phyloP scores from a whole-genome alignment of 1,139 yeast genomes.

The Pneumocystis carinii region DNA sequence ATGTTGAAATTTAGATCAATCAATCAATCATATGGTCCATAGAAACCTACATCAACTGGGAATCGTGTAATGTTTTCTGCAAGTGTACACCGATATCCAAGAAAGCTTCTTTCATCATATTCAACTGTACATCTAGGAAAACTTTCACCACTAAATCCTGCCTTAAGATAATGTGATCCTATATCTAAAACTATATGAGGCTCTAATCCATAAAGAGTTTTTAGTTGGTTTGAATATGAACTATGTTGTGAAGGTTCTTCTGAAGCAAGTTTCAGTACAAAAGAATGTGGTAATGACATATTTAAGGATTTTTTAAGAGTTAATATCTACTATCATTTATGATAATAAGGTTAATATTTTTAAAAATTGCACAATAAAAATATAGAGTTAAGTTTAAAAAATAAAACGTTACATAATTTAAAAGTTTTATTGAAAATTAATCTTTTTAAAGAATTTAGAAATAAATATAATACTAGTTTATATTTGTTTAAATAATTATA shows the following conservation, averaged over 20 bases:
- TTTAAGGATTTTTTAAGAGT: neutral
- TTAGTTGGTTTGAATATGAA: neutral
- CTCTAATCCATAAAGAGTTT: constrained; percentile 1
- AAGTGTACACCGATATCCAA: neutral
- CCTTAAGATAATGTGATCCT: constrained; percentile 3
- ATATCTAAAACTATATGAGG: constrained; percentile 7
- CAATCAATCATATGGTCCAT: neutral
- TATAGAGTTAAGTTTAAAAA: neutral
- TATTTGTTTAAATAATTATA: neutral
- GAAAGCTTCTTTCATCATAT: neutral
- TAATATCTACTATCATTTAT: neutral
- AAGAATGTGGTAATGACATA: neutral
- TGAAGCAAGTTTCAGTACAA: neutral
- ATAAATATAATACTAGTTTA: neutral
- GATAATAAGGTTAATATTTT: neutral
- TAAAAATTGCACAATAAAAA: neutral
- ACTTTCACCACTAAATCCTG: constrained; percentile 8
- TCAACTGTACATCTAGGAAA: constrained; percentile 7
- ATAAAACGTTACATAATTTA: neutral
- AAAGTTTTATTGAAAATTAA: neutral
- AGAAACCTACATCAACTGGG: neutral
- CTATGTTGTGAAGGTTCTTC: neutral
- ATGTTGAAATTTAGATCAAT: neutral
- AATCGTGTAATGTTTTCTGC: neutral
- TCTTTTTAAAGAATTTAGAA: neutral